Conservation (phyloP, 495 filamentous ascomycete genomes). For the Tuber aestivum region DNA sequence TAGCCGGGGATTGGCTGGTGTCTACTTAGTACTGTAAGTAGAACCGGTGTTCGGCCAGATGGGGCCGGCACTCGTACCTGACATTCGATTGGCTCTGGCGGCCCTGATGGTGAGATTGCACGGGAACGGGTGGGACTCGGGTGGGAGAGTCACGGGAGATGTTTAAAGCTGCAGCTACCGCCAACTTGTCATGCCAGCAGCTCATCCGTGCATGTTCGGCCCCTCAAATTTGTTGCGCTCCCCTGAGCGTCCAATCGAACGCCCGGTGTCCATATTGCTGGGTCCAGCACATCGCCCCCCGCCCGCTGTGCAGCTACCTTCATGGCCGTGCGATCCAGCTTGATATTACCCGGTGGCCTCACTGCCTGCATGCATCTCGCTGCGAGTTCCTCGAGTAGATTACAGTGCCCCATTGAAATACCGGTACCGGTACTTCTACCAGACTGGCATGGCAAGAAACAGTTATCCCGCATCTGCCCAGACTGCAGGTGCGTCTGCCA, state of each 20-base stretch:
- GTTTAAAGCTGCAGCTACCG: not conserved
- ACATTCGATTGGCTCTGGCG: not conserved
- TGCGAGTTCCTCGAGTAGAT: not conserved
- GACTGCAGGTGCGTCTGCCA: not conserved
- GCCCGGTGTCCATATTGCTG: too few relatives aligned
- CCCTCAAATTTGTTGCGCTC: too few relatives aligned
- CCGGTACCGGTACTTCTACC: not conserved
- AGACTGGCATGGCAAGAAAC: not conserved
- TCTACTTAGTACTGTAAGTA: too few relatives aligned
- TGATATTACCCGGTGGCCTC: not conserved
- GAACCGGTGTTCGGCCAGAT: too few relatives aligned
- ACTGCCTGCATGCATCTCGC: not conserved
- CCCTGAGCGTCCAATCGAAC: not conserved
- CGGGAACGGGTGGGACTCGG: not conserved
- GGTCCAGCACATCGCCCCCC: not conserved
- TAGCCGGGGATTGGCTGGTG: not conserved
- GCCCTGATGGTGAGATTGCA: not conserved
- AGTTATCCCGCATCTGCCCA: not conserved
- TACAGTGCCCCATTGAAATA: not conserved
- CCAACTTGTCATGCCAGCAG: not conserved
- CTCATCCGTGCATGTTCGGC: not conserved
- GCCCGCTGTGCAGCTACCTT: not conserved
- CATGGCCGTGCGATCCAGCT: not conserved
- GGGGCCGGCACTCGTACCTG: not conserved
- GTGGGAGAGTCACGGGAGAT: not conserved